phyloP scores from a whole-genome alignment of 495 filamentous ascomycete genomes.

The Podospora tetraspora region DNA sequence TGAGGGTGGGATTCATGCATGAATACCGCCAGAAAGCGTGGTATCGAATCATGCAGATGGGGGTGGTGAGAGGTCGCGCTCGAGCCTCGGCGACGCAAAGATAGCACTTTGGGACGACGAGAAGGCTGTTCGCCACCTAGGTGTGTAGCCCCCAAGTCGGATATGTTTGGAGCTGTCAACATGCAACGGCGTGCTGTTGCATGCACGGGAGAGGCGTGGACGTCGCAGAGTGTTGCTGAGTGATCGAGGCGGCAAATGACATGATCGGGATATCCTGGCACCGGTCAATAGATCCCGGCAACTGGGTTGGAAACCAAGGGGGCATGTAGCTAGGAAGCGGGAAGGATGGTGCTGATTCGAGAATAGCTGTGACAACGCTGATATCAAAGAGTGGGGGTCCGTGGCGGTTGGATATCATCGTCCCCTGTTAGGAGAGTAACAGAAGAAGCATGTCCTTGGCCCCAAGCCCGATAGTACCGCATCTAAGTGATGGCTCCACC shows the following conservation, averaged over 20 bases:
- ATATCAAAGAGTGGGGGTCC: neutral
- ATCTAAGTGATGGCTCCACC: neutral
- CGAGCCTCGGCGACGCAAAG: constrained; percentile 2
- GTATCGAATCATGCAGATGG: neutral
- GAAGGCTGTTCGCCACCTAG: neutral
- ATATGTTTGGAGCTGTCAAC: constrained; percentile 4
- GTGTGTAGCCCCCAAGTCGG: constrained; percentile 1
- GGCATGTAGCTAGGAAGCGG: neutral
- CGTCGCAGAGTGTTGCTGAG: neutral
- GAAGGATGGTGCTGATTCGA: neutral
- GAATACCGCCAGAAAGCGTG: neutral
- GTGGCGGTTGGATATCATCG: neutral
- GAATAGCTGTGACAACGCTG: neutral
- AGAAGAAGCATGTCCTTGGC: neutral
- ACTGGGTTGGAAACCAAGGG: neutral
- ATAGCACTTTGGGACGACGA: neutral
- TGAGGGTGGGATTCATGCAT: neutral
- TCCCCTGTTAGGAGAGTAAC: neutral
- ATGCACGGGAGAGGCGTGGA: neutral
- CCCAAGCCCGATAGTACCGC: neutral
- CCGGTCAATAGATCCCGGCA: neutral
- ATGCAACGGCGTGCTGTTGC: neutral
- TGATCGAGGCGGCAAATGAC: neutral
- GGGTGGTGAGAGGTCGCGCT: neutral
- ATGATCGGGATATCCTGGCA: neutral